Evolutionary conservation across 768 basidiomycete species (phyloP).

Genomic region (Austroboletus festivus): DNA sequence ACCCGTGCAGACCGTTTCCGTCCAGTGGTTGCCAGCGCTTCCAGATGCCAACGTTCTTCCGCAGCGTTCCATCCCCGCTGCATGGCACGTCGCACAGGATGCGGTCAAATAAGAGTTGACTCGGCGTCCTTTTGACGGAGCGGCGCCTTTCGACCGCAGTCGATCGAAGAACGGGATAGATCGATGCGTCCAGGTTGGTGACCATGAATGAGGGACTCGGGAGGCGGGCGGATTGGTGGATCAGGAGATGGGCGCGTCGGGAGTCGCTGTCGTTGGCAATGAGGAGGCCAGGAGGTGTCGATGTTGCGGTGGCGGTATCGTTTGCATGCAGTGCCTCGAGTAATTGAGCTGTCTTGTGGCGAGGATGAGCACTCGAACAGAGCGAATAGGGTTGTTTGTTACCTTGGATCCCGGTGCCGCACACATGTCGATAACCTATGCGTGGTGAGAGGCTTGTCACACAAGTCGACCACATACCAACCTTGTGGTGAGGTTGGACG

Average conservation of each 20-base stretch:
- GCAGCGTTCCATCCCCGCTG: constrained; percentile 92
- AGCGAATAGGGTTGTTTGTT: neutral
- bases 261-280: constrained; percentile 95
- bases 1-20: constrained; percentile 90
- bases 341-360: constrained; percentile 80
- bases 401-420: constrained; percentile 98
- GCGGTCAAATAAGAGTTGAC: constrained; percentile 78
- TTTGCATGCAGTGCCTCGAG: constrained; percentile 91
- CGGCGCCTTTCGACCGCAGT: constrained; percentile 25
- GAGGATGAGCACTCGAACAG: neutral
- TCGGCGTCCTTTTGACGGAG: constrained; percentile 36
- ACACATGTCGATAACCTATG: constrained; percentile 91
- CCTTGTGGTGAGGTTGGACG: constrained; percentile 88
- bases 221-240: constrained; percentile 94
- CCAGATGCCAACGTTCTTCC: constrained; percentile 97
- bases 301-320: constrained; percentile 58
- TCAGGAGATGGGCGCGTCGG: constrained; percentile 92
- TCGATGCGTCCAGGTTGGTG: constrained; percentile 93
- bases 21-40: constrained; percentile 85
- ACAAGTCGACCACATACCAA: constrained; percentile 29
- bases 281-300: constrained; percentile 78
- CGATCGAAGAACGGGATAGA: constrained; percentile 63
- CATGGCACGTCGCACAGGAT: constrained; percentile 98
- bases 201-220: constrained; percentile 92
- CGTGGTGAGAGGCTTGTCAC: neutral